Conservation (phyloP, 805 yeast species). For the Sugiyamaella qingdaonensis region DNA sequence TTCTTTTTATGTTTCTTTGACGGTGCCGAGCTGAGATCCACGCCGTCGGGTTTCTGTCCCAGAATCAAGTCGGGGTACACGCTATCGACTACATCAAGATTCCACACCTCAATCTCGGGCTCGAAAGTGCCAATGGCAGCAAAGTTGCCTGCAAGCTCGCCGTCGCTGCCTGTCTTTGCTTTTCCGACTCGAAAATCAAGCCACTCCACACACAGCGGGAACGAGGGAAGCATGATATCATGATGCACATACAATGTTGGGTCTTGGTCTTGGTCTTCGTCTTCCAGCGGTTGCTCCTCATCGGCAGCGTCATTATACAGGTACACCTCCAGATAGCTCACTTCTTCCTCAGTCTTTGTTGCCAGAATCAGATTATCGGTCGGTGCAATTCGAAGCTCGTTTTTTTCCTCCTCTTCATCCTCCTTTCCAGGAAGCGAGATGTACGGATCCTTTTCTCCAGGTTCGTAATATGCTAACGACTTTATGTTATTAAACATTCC, state of each 20-base stretch:
- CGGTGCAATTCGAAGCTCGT: slow-evolving; percentile 81
- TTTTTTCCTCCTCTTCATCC: slow-evolving; percentile 73
- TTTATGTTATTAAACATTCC: slow-evolving; percentile 44
- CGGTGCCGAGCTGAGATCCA: slow-evolving; percentile 22
- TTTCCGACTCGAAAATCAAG: slow-evolving; percentile 62
- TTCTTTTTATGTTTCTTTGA: slow-evolving; percentile 39
- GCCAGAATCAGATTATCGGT: slow-evolving; percentile 87
- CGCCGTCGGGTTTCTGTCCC: slow-evolving; percentile 63
- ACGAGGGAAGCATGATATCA: slow-evolving; percentile 93
- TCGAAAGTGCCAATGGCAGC: slow-evolving; percentile 97
- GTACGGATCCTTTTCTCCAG: slow-evolving; percentile 54
- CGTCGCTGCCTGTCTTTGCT: slow-evolving; percentile 33
- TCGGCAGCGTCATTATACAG: slow-evolving; percentile 89
- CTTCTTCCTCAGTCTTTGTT: slow-evolving; percentile 93
- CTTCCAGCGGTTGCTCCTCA: slow-evolving; percentile 51
- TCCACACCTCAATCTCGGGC: slow-evolving; percentile 97
- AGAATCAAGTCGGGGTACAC: slow-evolving; percentile 91
- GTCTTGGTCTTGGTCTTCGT: slow-evolving; percentile 45
- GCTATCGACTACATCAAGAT: slow-evolving; percentile 84
- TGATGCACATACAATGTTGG: slow-evolving; percentile 87
- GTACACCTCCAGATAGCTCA: slow-evolving; percentile 87
- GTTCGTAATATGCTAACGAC: slow-evolving; percentile 37
- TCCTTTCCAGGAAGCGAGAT: slow-evolving; percentile 51
- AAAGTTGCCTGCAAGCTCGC: slow-evolving; percentile 65
- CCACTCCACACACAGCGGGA: slow-evolving; percentile 97